Evolutionary conservation across 1,139 yeast species (phyloP).

Genomic region (Pichia sp.): DNA sequence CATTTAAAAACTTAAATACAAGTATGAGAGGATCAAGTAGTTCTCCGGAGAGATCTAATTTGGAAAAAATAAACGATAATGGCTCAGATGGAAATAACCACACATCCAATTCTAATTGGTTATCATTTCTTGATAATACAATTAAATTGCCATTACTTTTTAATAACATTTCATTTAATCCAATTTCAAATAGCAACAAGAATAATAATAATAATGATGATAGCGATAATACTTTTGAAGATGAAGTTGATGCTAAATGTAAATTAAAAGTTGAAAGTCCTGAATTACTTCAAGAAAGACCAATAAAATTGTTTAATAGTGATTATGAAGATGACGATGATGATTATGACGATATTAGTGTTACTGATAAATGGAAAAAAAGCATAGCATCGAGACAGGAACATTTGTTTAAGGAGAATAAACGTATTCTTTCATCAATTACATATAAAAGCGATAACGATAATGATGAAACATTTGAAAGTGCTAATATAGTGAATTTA

Average conservation of each 20-base stretch:
- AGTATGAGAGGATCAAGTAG: too few relatives aligned
- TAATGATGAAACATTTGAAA: conserved; percentile 17
- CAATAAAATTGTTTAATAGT: conserved; percentile 23
- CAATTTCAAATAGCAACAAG: neutral
- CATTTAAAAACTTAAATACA: neutral
- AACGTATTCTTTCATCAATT: conserved; percentile 4
- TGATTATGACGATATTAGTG: neutral
- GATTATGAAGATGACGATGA: conserved; percentile 12
- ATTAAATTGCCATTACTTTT: conserved; percentile 7
- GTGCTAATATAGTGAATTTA: conserved; percentile 23
- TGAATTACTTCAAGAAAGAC: conserved; percentile 15
- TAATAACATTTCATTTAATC: conserved; percentile 6
- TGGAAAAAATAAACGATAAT: neutral
- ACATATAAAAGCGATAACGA: conserved; percentile 3
- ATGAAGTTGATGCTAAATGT: neutral
- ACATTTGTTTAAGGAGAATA: conserved; percentile 2
- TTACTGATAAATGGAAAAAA: conserved; percentile 7
- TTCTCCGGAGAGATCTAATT: neutral
- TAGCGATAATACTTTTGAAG: conserved; percentile 5
- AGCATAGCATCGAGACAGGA: conserved; percentile 15
- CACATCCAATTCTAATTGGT: neutral
- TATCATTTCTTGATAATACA: conserved; percentile 9
- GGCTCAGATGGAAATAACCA: neutral
- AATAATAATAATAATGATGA: neutral
- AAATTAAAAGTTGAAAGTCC: conserved; percentile 16